Base-by-base conservation (phyloP, 371 early-diverging fungal species). In the Apophysomyces elegans region DNA sequence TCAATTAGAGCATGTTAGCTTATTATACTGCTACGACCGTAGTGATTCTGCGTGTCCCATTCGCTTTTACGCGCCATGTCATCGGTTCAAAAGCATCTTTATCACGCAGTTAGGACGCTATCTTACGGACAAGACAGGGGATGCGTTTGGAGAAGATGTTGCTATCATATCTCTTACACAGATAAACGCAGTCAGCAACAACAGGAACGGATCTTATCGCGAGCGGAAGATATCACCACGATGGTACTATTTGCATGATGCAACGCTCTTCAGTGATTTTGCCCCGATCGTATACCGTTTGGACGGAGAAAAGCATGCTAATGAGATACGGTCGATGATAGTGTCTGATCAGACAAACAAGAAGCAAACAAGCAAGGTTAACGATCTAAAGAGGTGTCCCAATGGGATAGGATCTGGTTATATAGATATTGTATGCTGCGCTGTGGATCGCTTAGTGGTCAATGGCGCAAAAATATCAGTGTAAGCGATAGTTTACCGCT, bases 241-340 rank as follows among this genome's bases (percentile, higher is more conserved):
- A n/a, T 50, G 54, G 54, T 50, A 50, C 54, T 50, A 50, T 41
- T 41, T 41, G 41, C 41, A 41, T 50, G 54, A n/a, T 21, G 16
- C n/a, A 9, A 11, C 11, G 4, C 54, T 26, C 4, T 21, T 18
- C 21, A 18, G 54, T 26, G n/a, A 18, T 50, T 9, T 21, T 5
- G 9, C n/a, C 5, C 54, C 54, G n/a, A 21, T 50, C 21, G 21
- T 50, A 9, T 50, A 50, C 11, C 54, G 54, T 21, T 26, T 50
- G 21, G 54, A 50, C 21, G 11, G 21, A 7, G 54, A 32, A 50
- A 26, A 45, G 16, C 5, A 13, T 14, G 43, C 43, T 14, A 2
- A 2, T 9, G 43, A 43, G 12, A 13, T 5, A 16, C 0, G 16
- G 13, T 16, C 13, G 13, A 4, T 45, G 47, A 13, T 26, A 21